Evolutionary conservation across 2,329 filamentous ascomycete genomes (phyloP), one percentile per base, ranked within the genome.

Genomic region (Leptodontidium sp.): DNA sequence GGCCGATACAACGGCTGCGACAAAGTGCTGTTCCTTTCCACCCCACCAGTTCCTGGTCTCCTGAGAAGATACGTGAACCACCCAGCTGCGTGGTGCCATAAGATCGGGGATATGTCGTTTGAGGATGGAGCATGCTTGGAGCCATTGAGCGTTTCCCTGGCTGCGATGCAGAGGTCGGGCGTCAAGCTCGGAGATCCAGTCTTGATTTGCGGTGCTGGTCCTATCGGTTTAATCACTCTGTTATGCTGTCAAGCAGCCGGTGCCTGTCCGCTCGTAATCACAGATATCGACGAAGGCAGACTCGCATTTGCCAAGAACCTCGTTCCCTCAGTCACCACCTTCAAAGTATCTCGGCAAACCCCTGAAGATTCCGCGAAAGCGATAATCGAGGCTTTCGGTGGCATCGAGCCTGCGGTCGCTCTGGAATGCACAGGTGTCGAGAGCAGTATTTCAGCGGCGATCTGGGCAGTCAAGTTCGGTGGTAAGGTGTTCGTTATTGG

Each of bases 401-500:
- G 92, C 32, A 84, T 95, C 73, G 93, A 97, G 82, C 94, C 95
- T 0, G 87, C 90, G 21, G 84, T 97, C 64, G 90, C 90, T 14
- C 87, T 98, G 81, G 95, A 98, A 82, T 98, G 95, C 84, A 98
- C 96, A 0, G 96, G 96, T 62, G 93, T 97, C 17, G 94, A 98
- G 84, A 93, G 90, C 82, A 94, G 91, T 80, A 92, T 98, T 77
- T 88, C 89, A 6, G 86, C 92, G 35, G 93, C 94, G 64, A 95
- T 98, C 79, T 96, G 94, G 87, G 90, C 93, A 11, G 88, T 92
- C 79, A 97, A 95, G 83, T 98, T 98, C 77, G 96, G 95, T 73
- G 95, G 96, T 76, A 97, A 97, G 82, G 95, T 98, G 65, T 98
- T 98, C 78, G 91, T 98, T 72, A 97, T 98, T 73, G 95, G 95